Conservation (phyloP, 2,329 filamentous ascomycete genomes). For the Penicillium sp. region DNA sequence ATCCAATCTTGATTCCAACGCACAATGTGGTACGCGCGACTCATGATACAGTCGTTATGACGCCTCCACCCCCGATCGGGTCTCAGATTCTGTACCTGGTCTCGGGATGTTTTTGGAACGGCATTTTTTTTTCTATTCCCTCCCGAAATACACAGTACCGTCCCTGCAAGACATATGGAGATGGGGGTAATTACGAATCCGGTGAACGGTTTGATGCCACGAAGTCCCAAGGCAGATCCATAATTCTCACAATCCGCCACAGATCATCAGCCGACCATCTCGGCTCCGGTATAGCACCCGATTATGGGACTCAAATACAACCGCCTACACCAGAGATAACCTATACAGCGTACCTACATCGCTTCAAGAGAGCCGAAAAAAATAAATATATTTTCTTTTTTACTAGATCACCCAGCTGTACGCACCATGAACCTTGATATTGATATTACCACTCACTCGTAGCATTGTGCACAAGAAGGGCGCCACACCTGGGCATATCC, state of each 20-base stretch:
- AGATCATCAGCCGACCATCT: slow-evolving; percentile 8
- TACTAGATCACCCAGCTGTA: no score
- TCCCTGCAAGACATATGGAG: no score
- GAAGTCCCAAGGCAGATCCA: slow-evolving; percentile 3
- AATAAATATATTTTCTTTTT: no score
- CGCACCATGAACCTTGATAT: no score
- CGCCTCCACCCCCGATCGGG: slow-evolving; percentile 10
- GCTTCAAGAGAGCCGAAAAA: no score
- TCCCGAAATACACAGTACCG: not conserved
- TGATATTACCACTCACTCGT: no score
- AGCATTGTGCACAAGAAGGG: no score
- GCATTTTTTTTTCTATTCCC: not conserved
- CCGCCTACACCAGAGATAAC: no score
- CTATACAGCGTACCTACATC: no score
- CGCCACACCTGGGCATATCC: not conserved
- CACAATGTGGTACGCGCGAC: slow-evolving; percentile 10
- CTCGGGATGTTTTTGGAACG: not conserved
- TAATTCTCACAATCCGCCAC: not conserved
- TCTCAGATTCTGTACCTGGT: slow-evolving; percentile 6
- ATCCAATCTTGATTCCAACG: not conserved
- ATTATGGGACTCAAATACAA: not conserved
- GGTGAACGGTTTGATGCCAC: slow-evolving; percentile 1
- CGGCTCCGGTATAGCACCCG: slow-evolving; percentile 3
- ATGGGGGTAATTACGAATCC: not conserved
- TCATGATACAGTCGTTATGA: slow-evolving; percentile 15